Evolutionary conservation across 768 basidiomycete genomes (phyloP), one percentile per base, ranked within the genome.

Genomic region (Collybia mongolica): DNA sequence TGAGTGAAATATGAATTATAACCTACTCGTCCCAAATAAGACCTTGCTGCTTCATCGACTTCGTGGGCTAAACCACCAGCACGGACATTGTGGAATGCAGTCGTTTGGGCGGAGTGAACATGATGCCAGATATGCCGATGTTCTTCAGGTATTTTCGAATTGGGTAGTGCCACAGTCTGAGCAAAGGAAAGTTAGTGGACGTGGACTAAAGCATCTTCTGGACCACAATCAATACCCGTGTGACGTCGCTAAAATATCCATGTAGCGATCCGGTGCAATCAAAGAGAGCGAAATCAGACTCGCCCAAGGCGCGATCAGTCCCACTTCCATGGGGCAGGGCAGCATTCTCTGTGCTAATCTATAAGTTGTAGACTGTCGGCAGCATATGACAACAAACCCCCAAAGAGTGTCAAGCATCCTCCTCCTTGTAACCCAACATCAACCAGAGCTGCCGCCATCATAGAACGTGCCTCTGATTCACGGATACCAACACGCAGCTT

Each of bases 281-380:
- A 51, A 93, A 84, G 12, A 94, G 72, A 9, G 84, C 76, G 50
- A 90, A 78, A 56, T 95, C 91, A 5, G 72, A 59, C 46, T 68
- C 62, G 1, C 65, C 68, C 11, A 93, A 72, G 0, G 60, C 58
- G 26, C 83, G 78, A 60, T 93, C 87, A 0, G 84, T 85, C 2
- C 90, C 88, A 32, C 77, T 74, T 5, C 91, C 93, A 63, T 94
- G 93, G 2, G 91, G 92, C 19, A 91, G 78, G 2, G 90, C 91
- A 5, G 90, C 92, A 57, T 93, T 89, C 52, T 88, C 92, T 93
- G 63, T 11, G 39, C 5, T 44, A 35, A 11, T 24, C 41, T 18
- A 53, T 20, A 48, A 42, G 41, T 39, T 45, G 17, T 20, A 20
- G 18, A 44, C 18, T 18, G 29, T 32, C 28, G 32, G 11, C 11